Percentiles rank a stretch among this genome's conserved stretches.
Conservation (phyloP, 495 filamentous ascomycete species). For the Entonaema liquescens region DNA sequence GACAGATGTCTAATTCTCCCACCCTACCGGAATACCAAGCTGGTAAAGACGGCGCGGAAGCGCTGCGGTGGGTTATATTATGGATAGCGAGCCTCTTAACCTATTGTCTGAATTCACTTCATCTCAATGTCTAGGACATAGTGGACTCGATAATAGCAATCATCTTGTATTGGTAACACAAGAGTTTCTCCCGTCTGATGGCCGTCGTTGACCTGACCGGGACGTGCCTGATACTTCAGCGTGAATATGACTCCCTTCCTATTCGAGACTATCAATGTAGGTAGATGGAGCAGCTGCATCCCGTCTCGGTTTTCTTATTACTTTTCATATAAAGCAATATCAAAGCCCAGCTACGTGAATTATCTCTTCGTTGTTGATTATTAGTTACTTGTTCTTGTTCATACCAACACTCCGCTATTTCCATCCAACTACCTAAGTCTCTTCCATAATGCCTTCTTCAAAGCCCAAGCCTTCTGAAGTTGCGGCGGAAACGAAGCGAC, state of each 20-base stretch:
- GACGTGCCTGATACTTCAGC: slow-evolving; percentile 11
- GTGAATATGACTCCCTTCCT: slow-evolving; percentile 29
- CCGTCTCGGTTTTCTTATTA: neutral
- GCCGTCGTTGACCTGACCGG: slow-evolving; percentile 13
- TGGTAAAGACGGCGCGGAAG: slow-evolving; percentile 33
- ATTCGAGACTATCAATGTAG: slow-evolving; percentile 15
- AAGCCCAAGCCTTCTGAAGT: slow-evolving; percentile 75
- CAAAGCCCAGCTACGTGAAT: slow-evolving; percentile 14
- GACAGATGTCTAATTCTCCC: slow-evolving; percentile 45
- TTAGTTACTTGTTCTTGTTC: slow-evolving; percentile 8
- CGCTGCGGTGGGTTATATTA: slow-evolving; percentile 32
- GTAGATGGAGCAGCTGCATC: slow-evolving; percentile 28
- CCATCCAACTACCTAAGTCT: neutral
- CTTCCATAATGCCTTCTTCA: slow-evolving; percentile 62
- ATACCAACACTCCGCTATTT: neutral
- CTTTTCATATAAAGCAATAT: slow-evolving; percentile 28
- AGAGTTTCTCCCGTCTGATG: slow-evolving; percentile 34
- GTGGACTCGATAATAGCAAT: slow-evolving; percentile 45
- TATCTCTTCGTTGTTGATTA: slow-evolving; percentile 11
- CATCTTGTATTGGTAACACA: slow-evolving; percentile 47
- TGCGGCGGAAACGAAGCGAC: slow-evolving; percentile 71
- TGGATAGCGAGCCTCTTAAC: slow-evolving; percentile 25
- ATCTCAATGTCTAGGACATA: slow-evolving; percentile 51
- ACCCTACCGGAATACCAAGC: slow-evolving; percentile 31
- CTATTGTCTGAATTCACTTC: slow-evolving; percentile 43